Conservation (phyloP, 495 filamentous ascomycete genomes). For the Mytilinidion resinicola region DNA sequence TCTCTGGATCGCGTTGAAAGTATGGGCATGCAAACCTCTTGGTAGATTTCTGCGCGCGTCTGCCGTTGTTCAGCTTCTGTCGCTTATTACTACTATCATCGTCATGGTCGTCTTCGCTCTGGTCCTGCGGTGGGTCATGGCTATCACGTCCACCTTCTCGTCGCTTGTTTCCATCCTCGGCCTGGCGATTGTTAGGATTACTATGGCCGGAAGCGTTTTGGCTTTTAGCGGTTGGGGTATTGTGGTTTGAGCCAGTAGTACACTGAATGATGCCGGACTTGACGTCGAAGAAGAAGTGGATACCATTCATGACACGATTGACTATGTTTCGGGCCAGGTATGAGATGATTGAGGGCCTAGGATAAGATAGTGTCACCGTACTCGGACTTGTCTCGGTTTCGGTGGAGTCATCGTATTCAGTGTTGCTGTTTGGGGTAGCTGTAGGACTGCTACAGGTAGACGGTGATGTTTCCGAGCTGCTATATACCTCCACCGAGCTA, state of each 20-base stretch:
- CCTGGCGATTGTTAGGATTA: background rate
- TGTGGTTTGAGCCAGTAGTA: background rate
- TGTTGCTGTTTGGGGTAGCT: background rate
- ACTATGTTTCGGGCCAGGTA: background rate
- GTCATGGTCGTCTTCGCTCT: background rate
- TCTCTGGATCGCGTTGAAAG: background rate
- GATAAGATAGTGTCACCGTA: background rate
- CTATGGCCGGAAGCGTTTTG: background rate
- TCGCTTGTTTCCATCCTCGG: background rate
- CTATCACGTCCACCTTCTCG: background rate
- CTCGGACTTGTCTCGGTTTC: background rate
- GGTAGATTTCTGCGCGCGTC: background rate
- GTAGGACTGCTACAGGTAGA: too few relatives aligned
- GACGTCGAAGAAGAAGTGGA: background rate
- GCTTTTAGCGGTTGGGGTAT: background rate
- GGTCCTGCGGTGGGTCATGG: background rate
- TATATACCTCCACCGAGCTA: too few relatives aligned
- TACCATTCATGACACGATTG: background rate
- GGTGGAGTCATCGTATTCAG: background rate
- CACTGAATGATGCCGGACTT: background rate
- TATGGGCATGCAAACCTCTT: background rate
- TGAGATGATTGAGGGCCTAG: background rate
- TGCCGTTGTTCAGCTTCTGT: background rate
- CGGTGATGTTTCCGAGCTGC: too few relatives aligned
- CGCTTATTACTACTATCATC: background rate